Evolutionary conservation across 2,329 filamentous ascomycete species (phyloP).

Genomic region (Fusarium musae): DNA sequence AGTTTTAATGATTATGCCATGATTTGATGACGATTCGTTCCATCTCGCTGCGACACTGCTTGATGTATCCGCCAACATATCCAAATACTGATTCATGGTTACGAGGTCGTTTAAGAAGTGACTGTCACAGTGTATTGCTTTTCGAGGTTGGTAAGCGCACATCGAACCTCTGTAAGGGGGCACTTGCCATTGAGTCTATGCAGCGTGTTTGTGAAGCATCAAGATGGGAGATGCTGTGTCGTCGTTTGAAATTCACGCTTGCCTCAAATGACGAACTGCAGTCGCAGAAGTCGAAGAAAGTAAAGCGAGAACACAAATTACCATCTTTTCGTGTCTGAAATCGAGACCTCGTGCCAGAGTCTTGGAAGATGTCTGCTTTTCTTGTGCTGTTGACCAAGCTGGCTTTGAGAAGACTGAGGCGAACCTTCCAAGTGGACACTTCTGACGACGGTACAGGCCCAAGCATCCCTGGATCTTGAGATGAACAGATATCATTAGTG

Average conservation of each 20-base stretch:
- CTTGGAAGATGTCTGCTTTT: rapidly evolving
- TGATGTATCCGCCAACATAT: too few species aligned
- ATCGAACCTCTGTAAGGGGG: rapidly evolving
- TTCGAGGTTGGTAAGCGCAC: background rate
- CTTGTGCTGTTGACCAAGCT: background rate
- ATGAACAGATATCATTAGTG: background rate
- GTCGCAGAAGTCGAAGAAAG: too few species aligned
- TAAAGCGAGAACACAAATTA: background rate
- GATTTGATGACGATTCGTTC: conserved; percentile 10
- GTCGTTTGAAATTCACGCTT: background rate
- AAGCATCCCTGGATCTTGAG: background rate
- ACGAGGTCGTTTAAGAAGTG: background rate
- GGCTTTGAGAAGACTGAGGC: background rate
- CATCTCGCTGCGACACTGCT: background rate
- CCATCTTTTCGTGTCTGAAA: background rate
- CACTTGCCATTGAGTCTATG: background rate
- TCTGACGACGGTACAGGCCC: background rate
- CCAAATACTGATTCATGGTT: too few species aligned
- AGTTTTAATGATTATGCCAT: conserved; percentile 33
- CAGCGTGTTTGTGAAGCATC: background rate
- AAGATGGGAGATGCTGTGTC: background rate
- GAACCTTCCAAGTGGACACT: background rate
- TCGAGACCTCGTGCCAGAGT: too few species aligned
- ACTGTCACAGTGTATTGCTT: background rate
- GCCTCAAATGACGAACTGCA: background rate